These are phyloP conservation scores for Aegilops speltoides DNA, from an alignment of 176 grass and related monocot species.

Conservation along the genomic window DNA sequence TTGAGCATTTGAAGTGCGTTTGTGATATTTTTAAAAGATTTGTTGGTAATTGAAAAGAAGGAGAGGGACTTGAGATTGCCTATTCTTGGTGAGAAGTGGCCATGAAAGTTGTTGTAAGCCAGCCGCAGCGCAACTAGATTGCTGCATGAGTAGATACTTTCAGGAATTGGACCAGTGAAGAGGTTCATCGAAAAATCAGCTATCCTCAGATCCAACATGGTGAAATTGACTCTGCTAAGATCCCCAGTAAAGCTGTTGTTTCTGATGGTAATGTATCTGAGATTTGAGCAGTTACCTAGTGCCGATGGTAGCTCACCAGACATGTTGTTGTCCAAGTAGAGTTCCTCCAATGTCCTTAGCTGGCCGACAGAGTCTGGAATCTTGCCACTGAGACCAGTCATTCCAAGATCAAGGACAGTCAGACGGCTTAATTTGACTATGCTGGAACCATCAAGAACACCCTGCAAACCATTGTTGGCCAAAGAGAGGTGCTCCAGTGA, in stretches of 20 bases:
- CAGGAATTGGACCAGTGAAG: constrained; percentile 60
- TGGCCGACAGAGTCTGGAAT: constrained; percentile 58
- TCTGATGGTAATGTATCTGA: constrained; percentile 53
- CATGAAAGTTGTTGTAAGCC: constrained; percentile 45
- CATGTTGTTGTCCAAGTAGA: constrained; percentile 59
- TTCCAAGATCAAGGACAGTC: constrained; percentile 42
- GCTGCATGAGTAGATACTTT: constrained; percentile 65
- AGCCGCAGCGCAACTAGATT: constrained; percentile 56
- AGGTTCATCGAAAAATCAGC: constrained; percentile 56
- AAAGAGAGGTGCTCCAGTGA: constrained; percentile 51
- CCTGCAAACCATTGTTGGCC: constrained; percentile 41
- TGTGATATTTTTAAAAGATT: constrained; percentile 55
- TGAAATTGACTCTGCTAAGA: constrained; percentile 57
- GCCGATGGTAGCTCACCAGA: constrained; percentile 41
- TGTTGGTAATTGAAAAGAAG: constrained; percentile 56
- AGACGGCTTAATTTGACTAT: constrained; percentile 43
- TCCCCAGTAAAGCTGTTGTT: constrained; percentile 51
- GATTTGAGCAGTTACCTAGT: constrained; percentile 50
- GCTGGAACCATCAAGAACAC: constrained; percentile 44
- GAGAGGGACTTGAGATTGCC: constrained; percentile 46
- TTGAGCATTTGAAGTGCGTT: constrained; percentile 53
- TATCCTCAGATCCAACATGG: constrained; percentile 44
- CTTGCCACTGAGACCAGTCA: constrained; percentile 33
- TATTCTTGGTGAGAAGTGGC: constrained; percentile 54
- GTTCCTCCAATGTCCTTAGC: constrained; percentile 39